Evolutionary conservation across 169 alveolate species (phyloP).

Genomic region (Plasmodium inui): DNA sequence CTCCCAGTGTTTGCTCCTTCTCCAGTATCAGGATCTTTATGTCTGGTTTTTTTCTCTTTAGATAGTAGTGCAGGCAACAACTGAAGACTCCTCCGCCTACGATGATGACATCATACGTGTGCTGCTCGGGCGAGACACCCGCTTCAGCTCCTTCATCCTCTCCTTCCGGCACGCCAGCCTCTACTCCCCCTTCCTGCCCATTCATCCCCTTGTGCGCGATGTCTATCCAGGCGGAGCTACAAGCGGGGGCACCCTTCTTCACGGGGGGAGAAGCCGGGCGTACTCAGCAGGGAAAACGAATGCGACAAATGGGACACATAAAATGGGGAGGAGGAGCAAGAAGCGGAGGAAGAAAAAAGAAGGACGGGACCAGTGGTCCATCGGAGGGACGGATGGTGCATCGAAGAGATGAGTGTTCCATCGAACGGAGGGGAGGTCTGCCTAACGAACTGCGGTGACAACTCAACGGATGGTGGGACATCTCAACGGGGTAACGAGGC

Average conservation of each 20-base stretch:
- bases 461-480: background rate
- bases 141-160: too few relatives aligned
- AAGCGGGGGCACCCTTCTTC: background rate
- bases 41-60: slow-evolving; percentile 4
- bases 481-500: background rate
- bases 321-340: background rate
- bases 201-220: background rate
- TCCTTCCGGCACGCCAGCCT: background rate
- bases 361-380: background rate
- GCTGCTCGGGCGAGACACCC: background rate
- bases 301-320: background rate
- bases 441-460: background rate
- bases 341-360: background rate
- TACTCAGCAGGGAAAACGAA: background rate
- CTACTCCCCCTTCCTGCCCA: background rate
- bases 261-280: background rate
- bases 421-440: too few relatives aligned
- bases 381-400: background rate
- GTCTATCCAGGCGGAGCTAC: background rate
- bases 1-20: slow-evolving; percentile 40
- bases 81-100: slow-evolving; percentile 51
- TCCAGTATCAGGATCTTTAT: slow-evolving; percentile 15
- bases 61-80: slow-evolving; percentile 35
- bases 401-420: too few relatives aligned
- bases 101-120: slow-evolving; percentile 21